phyloP scores from a whole-genome alignment of 352 stramenopile genomes.

The Pythium pyrilobum region DNA sequence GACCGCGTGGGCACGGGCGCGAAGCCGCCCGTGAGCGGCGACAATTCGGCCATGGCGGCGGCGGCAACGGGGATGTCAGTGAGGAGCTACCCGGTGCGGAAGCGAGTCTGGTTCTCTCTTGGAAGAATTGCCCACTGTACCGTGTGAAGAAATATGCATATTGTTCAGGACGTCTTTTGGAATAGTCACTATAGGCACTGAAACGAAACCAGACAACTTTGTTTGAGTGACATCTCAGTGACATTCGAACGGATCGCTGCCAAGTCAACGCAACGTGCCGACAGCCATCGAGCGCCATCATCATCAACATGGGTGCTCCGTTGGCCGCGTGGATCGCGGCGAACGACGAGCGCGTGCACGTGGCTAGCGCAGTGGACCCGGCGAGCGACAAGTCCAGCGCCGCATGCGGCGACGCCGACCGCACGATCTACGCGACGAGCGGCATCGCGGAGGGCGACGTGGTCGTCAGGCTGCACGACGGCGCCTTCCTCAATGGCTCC shows the following conservation, averaged over 20 bases:
- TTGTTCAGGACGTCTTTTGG: too few species aligned
- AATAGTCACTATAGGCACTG: too few species aligned
- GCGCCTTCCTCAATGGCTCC: conserved; percentile 43
- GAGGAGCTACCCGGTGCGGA: too few species aligned
- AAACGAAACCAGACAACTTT: too few species aligned
- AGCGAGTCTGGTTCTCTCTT: too few species aligned
- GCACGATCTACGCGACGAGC: conserved; percentile 41
- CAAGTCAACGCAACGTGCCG: too few species aligned
- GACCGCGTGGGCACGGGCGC: background rate
- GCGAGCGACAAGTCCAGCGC: conserved; percentile 17
- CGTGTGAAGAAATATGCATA: too few species aligned
- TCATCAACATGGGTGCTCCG: conserved; percentile 4
- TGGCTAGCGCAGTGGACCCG: conserved; percentile 37
- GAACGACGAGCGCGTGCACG: conserved; percentile 25
- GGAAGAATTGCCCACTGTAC: too few species aligned
- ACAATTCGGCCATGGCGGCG: background rate
- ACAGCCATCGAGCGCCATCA: too few species aligned
- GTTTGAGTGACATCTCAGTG: too few species aligned
- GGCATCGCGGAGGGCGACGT: conserved; percentile 23
- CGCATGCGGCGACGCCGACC: conserved; percentile 29
- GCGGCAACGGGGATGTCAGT: too few species aligned
- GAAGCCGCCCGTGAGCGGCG: background rate
- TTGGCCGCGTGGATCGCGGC: conserved; percentile 36
- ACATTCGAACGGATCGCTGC: background rate
- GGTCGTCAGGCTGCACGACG: conserved; percentile 35